Percentiles rank a stretch among this genome's conserved stretches.
Conservation (phyloP, 352 stramenopile genomes). For the Pythium aquatile region DNA sequence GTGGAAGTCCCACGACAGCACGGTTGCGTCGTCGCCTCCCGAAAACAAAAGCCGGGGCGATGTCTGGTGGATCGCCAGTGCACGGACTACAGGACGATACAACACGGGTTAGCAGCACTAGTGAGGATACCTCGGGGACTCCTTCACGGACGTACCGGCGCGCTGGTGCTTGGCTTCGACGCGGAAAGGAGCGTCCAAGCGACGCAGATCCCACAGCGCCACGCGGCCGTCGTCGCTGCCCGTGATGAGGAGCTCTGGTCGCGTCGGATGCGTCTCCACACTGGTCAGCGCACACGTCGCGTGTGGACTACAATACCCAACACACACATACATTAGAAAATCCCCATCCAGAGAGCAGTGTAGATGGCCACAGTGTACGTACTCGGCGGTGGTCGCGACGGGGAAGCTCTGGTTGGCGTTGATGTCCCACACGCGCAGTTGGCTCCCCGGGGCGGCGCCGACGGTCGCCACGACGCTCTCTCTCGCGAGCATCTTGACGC, state of each 20-base stretch:
- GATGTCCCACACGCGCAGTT: conserved; percentile 79
- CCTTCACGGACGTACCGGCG: conserved; percentile 30
- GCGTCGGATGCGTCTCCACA: conserved; percentile 73
- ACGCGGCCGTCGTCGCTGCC: conserved; percentile 66
- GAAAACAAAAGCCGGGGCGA: conserved; percentile 70
- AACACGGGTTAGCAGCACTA: neutral
- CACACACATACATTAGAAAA: neutral
- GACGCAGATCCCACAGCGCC: conserved; percentile 74
- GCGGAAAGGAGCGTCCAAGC: conserved; percentile 60
- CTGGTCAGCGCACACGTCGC: conserved; percentile 45
- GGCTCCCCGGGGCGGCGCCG: conserved; percentile 57
- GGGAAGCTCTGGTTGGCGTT: conserved; percentile 53
- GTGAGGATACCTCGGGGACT: neutral
- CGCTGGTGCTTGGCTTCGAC: conserved; percentile 64
- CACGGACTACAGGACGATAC: conserved; percentile 39
- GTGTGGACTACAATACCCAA: conserved; percentile 28
- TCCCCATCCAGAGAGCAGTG: neutral
- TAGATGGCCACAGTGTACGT: conserved; percentile 20
- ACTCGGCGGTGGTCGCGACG: conserved; percentile 54
- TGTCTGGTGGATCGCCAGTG: conserved; percentile 63
- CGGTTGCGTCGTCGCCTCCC: conserved; percentile 53
- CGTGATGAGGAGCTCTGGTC: conserved; percentile 72
- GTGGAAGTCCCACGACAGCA: conserved; percentile 78
- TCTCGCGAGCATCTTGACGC: conserved; percentile 67
- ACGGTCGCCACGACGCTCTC: conserved; percentile 69